Percentiles rank a stretch among this genome's conserved stretches.
phyloP scores from a whole-genome alignment of 2,329 filamentous ascomycete species.

The Cladophialophora yegresii region DNA sequence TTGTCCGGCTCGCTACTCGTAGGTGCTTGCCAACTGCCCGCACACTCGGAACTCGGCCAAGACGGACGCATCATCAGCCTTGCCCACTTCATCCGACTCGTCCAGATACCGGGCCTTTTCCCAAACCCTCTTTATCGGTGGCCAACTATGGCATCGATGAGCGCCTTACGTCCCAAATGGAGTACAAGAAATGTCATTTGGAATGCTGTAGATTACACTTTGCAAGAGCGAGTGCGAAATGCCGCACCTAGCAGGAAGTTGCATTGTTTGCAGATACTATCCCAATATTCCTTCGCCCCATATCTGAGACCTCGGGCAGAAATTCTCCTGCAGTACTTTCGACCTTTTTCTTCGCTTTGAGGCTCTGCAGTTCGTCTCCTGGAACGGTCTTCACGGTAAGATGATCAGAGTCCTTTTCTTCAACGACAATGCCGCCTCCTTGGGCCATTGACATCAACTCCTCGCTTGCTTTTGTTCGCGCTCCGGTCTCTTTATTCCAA shows the following conservation, averaged over 20 bases:
- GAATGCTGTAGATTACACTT: neutral
- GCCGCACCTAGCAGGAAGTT: neutral
- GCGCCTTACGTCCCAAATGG: too few relatives aligned
- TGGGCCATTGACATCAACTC: slow-evolving; percentile 44
- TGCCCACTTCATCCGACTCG: neutral
- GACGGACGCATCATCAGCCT: neutral
- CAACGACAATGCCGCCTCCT: slow-evolving; percentile 47
- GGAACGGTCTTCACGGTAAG: slow-evolving; percentile 27
- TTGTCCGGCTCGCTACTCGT: neutral
- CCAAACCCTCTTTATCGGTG: neutral
- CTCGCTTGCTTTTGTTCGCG: slow-evolving; percentile 46
- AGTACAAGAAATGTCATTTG: neutral
- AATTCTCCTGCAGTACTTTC: slow-evolving; percentile 33
- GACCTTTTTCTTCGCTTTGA: slow-evolving; percentile 22
- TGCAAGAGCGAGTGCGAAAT: neutral
- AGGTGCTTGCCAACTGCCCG: neutral
- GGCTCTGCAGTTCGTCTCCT: slow-evolving; percentile 9
- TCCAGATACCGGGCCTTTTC: slow-evolving; percentile 9
- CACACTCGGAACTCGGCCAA: neutral
- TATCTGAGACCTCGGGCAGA: slow-evolving; percentile 19
- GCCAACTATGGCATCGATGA: neutral
- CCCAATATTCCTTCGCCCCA: neutral
- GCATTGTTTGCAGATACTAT: neutral
- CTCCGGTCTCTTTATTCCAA: slow-evolving; percentile 73
- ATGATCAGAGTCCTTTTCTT: slow-evolving; percentile 42